Conservation (phyloP, 495 filamentous ascomycete species). For the Rhizodiscina lignyota region DNA sequence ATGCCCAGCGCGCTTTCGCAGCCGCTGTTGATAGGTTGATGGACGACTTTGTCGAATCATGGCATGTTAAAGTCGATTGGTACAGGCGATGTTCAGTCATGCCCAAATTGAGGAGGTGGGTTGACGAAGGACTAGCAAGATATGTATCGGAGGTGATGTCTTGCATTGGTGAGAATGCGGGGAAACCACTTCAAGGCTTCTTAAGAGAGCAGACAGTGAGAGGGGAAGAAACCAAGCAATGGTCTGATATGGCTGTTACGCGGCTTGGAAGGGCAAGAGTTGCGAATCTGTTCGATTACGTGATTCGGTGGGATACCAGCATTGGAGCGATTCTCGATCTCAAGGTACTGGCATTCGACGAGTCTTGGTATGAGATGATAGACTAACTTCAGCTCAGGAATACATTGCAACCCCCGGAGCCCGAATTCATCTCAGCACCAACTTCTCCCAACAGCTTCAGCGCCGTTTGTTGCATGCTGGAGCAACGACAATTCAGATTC, state of each 20-base stretch:
- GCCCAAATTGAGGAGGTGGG: conserved; percentile 40
- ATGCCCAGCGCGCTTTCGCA: conserved; percentile 61
- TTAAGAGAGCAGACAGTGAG: conserved; percentile 1
- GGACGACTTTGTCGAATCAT: conserved; percentile 12
- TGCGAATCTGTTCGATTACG: conserved; percentile 73
- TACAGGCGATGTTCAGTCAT: conserved; percentile 29
- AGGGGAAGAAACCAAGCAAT: conserved; percentile 2
- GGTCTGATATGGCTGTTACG: conserved; percentile 47
- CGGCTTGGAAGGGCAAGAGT: conserved; percentile 67
- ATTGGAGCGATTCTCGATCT: conserved; percentile 73
- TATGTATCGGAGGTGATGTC: conserved; percentile 11
- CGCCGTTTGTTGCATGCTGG: conserved; percentile 74
- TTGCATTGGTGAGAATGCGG: conserved; percentile 2
- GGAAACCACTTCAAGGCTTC: neutral
- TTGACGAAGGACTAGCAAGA: conserved; percentile 11
- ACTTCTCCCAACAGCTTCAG: conserved; percentile 51
- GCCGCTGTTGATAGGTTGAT: conserved; percentile 22
- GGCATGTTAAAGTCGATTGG: conserved; percentile 20
- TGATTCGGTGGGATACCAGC: conserved; percentile 60
- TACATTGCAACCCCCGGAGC: conserved; percentile 40
- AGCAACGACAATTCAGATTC: conserved; percentile 72
- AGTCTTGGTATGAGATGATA: neutral
- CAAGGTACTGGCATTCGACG: conserved; percentile 23
- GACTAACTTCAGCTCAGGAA: conserved; percentile 9
- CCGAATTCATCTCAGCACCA: conserved; percentile 45